These are phyloP conservation scores for Heterobasidion occidentale DNA, from an alignment of 1,284 basidiomycete genomes.

Conservation along the genomic window DNA sequence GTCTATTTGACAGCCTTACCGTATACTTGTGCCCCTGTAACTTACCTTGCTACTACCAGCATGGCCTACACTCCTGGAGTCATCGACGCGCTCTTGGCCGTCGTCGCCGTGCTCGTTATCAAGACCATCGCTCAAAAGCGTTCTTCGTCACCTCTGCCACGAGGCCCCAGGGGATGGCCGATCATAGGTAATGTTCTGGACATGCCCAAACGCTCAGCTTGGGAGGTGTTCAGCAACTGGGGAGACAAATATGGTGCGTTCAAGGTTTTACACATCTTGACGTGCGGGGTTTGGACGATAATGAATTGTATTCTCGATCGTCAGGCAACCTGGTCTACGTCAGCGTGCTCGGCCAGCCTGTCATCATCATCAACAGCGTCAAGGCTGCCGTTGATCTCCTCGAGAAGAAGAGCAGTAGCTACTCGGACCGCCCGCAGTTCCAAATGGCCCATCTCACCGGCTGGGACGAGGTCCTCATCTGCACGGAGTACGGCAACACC, in stretches of 20 bases:
- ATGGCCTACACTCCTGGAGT: not conserved
- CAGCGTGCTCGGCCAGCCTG: conserved; percentile 52
- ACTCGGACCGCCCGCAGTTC: conserved; percentile 17
- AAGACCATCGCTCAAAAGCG: not conserved
- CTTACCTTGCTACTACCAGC: no score
- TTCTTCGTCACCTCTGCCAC: conserved; percentile 29
- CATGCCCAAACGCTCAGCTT: conserved; percentile 29
- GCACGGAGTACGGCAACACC: not conserved
- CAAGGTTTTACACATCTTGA: not conserved
- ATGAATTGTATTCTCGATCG: not conserved
- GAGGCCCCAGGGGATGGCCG: conserved; percentile 32
- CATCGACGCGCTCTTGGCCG: not conserved
- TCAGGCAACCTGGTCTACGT: conserved; percentile 10
- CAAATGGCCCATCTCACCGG: conserved; percentile 28
- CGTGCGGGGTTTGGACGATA: not conserved
- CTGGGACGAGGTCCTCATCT: not conserved
- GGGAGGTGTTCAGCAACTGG: conserved; percentile 35
- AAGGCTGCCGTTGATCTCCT: conserved; percentile 49
- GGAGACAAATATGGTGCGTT: conserved; percentile 29
- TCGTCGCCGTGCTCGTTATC: not conserved
- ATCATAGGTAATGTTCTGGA: conserved; percentile 36
- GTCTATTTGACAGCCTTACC: no score
- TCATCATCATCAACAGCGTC: conserved; percentile 51
- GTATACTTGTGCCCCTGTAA: no score
- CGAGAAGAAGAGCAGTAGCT: conserved; percentile 58